phyloP scores from a whole-genome alignment of 306 rosid species.

The Quercus variabilis region DNA sequence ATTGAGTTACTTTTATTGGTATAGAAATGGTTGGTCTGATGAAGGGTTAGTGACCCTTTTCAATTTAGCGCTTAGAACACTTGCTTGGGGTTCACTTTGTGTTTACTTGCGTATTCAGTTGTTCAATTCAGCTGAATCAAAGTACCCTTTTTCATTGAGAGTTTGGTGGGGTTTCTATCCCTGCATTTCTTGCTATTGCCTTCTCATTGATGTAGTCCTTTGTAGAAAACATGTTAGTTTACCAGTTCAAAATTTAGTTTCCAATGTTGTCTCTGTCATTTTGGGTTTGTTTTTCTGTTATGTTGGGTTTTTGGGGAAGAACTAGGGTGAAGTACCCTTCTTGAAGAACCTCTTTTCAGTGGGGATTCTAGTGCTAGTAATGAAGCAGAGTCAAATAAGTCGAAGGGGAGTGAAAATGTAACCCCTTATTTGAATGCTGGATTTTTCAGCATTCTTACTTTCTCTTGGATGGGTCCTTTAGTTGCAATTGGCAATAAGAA shows the following conservation, averaged over 20 bases:
- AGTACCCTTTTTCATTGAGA: slow-evolving; percentile 34
- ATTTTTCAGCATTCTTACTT: slow-evolving; percentile 56
- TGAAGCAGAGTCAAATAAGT: slow-evolving; percentile 9
- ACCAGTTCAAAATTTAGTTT: slow-evolving; percentile 40
- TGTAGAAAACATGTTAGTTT: slow-evolving; percentile 26
- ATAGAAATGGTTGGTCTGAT: slow-evolving; percentile 32
- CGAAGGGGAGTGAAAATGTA: slow-evolving; percentile 28
- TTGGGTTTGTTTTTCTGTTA: slow-evolving; percentile 41
- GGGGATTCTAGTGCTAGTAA: slow-evolving; percentile 27
- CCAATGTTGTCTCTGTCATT: slow-evolving; percentile 37
- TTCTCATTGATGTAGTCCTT: slow-evolving; percentile 37
- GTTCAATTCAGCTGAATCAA: slow-evolving; percentile 8
- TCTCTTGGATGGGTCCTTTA: slow-evolving; percentile 68
- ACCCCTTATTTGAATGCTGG: slow-evolving; percentile 57
- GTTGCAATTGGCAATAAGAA: slow-evolving; percentile 56
- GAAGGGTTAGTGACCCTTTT: slow-evolving; percentile 29
- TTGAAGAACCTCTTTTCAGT: slow-evolving; percentile 64
- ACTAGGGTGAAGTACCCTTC: slow-evolving; percentile 29
- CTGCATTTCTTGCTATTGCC: slow-evolving; percentile 41
- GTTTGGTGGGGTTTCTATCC: slow-evolving; percentile 52
- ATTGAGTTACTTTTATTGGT: slow-evolving; percentile 41
- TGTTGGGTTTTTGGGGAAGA: slow-evolving; percentile 32
- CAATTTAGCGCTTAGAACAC: slow-evolving; percentile 41
- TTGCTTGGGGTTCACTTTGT: slow-evolving; percentile 44
- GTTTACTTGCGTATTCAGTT: slow-evolving; percentile 34